Evolutionary conservation across 2,329 filamentous ascomycete genomes (phyloP).

Genomic region (Fusarium devonianum): DNA sequence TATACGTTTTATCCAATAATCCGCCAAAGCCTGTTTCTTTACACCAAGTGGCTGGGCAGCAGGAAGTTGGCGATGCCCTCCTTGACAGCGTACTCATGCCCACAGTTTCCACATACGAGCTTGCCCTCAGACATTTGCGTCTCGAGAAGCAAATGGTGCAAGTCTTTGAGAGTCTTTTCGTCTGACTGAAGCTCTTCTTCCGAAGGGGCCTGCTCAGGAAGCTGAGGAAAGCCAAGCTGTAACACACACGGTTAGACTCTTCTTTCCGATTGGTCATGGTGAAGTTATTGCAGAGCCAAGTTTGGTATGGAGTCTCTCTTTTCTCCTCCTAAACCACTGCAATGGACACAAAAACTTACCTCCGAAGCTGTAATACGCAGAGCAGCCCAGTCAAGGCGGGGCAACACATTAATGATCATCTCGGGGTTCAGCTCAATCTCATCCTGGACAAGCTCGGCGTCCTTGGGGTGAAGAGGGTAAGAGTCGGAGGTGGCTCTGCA

Average conservation of each 20-base stretch:
- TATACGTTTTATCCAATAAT: neutral
- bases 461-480: conserved; percentile 90
- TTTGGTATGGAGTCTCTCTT: too few species aligned
- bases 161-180: conserved; percentile 74
- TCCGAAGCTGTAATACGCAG: conserved; percentile 78
- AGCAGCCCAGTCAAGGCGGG: conserved; percentile 87
- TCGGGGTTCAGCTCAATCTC: conserved; percentile 82
- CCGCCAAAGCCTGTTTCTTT: conserved; percentile 6
- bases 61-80: conserved; percentile 98
- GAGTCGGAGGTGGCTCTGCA: conserved; percentile 84
- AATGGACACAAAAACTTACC: conserved; percentile 59
- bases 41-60: conserved; percentile 88
- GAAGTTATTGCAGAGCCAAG: too few species aligned
- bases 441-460: conserved; percentile 89
- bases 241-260: conserved; percentile 13
- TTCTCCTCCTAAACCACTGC: too few species aligned
- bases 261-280: neutral
- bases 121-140: conserved; percentile 90
- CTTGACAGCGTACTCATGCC: conserved; percentile 91
- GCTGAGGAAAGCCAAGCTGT: conserved; percentile 79
- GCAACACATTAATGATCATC: conserved; percentile 84
- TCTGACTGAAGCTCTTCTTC: conserved; percentile 68
- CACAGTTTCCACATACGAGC: conserved; percentile 88
- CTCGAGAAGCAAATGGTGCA: conserved; percentile 85
- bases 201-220: conserved; percentile 71